Percentiles rank a stretch among this genome's conserved stretches.
Conservation (phyloP, 768 basidiomycete species). For the Fistulinella prunicolor region DNA sequence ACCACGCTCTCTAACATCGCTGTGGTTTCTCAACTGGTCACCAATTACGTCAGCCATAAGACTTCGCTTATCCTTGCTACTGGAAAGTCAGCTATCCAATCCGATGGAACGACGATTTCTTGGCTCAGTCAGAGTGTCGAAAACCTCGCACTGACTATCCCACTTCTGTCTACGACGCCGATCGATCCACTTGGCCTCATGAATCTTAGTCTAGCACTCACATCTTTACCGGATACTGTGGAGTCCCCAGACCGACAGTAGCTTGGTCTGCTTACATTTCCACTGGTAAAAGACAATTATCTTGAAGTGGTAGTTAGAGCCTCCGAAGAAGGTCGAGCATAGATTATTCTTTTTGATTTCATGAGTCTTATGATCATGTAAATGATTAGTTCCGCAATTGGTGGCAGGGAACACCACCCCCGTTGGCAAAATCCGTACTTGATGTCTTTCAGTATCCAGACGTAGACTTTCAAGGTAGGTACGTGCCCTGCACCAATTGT, state of each 20-base stretch:
- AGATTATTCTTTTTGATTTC: too few species aligned
- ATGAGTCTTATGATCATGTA: too few species aligned
- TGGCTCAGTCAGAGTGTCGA: slow-evolving; percentile 66
- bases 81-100: slow-evolving; percentile 56
- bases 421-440: too few species aligned
- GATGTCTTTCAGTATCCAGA: too few species aligned
- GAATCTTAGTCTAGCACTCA: slow-evolving; percentile 54
- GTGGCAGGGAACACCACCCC: too few species aligned
- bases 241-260: slow-evolving; percentile 54
- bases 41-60: slow-evolving; percentile 66
- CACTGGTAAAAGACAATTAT: too few species aligned
- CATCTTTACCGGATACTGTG: slow-evolving; percentile 51
- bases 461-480: too few species aligned
- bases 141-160: slow-evolving; percentile 55
- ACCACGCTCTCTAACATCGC: slow-evolving; percentile 43
- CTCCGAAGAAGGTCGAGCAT: too few species aligned
- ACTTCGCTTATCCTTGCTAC: slow-evolving; percentile 55
- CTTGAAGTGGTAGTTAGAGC: too few species aligned
- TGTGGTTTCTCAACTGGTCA: slow-evolving; percentile 61
- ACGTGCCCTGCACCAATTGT: too few species aligned
- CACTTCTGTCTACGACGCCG: slow-evolving; percentile 47
- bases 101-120: slow-evolving; percentile 53
- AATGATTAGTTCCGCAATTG: too few species aligned
- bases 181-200: slow-evolving; percentile 68
- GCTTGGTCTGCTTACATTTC: slow-evolving; percentile 58